Base-by-base conservation (phyloP, 2,329 filamentous ascomycete species). In the Scedosporium aurantiacum region DNA sequence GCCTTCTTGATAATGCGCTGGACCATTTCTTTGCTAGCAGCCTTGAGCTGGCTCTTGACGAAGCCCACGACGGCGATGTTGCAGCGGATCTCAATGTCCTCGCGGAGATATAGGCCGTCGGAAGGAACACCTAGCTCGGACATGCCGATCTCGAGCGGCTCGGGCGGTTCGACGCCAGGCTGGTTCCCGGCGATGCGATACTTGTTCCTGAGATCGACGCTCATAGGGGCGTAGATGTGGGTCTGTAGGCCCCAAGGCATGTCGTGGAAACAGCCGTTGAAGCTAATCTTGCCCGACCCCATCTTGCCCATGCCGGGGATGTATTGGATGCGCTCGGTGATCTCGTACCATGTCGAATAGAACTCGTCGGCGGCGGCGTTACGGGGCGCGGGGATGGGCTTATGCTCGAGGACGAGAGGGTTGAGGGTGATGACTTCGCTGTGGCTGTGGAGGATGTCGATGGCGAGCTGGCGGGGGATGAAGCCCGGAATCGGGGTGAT, bases 281-380 rank as follows among this genome's bases (percentile, higher is more conserved):
- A 89, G 56, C 77, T 79, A 72, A 89, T 86, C 68, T 83, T 82
- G 69, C 84, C 81, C 3, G 83, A 82, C 25, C 85, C 85, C 63
- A 86, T 77, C 72, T 78, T 83, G 65, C 86, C 86, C 61, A 88
- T 74, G 40, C 86, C 86, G 0, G 86, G 86, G 5, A 88, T 74
- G 66, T 84, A 83, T 69, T 88, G 85, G 63, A 89, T 85, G 67
- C 84, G 81, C 76, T 89, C 81, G 62, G 76, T 81, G 68, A 89
- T 88, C 72, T 89, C 85, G 71, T 89, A 89, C 86, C 86, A 89
- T 32, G 86, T 87, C 64, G 84, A 84, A 73, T 87, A 89, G 73
- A 80, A 89, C 72, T 89, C 86, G 72, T 89, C 86, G 65, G 84
- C 76, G 61, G 83, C 80, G 65, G 86, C 85, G 73, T 86, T 79